Base-by-base conservation (phyloP, 2,329 filamentous ascomycete genomes). In the Epichloe gansuensis region DNA sequence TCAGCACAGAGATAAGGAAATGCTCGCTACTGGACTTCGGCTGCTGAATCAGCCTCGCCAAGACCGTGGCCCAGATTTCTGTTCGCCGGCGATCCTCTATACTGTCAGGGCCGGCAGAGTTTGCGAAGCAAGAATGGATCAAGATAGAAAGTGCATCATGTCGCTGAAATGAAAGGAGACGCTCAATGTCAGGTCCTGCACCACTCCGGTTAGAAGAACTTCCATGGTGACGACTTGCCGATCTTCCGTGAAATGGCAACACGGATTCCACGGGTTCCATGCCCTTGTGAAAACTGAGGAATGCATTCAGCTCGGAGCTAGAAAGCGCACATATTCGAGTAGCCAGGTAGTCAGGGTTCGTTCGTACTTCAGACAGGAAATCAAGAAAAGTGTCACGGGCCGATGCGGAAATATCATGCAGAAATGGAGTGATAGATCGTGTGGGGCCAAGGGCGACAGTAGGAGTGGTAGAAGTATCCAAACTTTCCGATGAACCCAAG, bases 61-160 rank as follows among this genome's bases (percentile, higher is more conserved):
- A 89, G 36, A 87, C 82, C 12, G 85, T 87, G 31, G 93, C 88
- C 93, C 91, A 97, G 40, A 90, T 81, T 57, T 91, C 84, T 44
- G 88, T 85, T 59, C 89, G 80, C 61, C 87, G 77, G 56, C 80
- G 77, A 66, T 93, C 86, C 69, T 95, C 90, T 41, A 81, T 78
- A 59, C 87, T 89, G 67, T 90, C 84, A 47, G 86, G 85, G 31
- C 86, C 87, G 55, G 87, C 80, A 17, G 87, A 90, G 64, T 89
- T 88, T 67, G 88, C 87, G 74, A 94, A 95, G 65, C 88, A 85
- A 59, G 89, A 91, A 70, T 93, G 87, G 55, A 95, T 80, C 57
- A 96, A 77, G 53, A 86, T 84, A 55, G 88, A 89, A 48, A 96
- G 74, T 9, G 89, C 85, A 65, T 95, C 88, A 63, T 90, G 87